Evolutionary conservation across 108 stramenopile genomes (phyloP), one percentile per base, ranked within the genome.

Genomic region (Cyclotella baltica): DNA sequence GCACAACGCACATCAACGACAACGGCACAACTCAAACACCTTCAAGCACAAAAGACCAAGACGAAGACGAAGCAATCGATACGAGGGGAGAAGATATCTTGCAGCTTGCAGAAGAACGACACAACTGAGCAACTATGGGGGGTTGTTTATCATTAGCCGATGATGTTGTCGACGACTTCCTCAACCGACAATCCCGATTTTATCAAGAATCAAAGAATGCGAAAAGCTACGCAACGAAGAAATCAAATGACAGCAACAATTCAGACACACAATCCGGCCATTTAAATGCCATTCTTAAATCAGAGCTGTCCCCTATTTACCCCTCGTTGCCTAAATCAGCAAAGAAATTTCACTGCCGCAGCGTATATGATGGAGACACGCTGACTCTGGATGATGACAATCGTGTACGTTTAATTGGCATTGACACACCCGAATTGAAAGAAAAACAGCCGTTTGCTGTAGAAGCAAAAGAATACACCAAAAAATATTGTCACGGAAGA

Each of bases 361-460:
- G 83, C 77, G 92, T 93, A 11, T 93, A 93, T 56, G 92, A 93
- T 65, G 92, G 92, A 25, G 92, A 93, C 66, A 93, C 92, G 0
- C 70, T 91, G 62, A 93, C 92, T 8, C 57, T 93, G 37, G 70
- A 68, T 27, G 85, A 90, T 61, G 85, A 81, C 43, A 70, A 77
- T 38, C 84, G 90, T 13, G 88, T 93, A 13, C 86, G 92, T 43
- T 76, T 93, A 22, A 29, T 93, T 13, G 92, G 92, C 18, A 86
- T 93, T 40, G 92, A 93, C 72, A 93, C 92, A 8, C 92, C 92
- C 11, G 92, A 93, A 70, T 55, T 93, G 52, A 90, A 90, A 72
- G 86, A 91, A 72, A 86, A 86, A n/a, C 87, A 93, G 67, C 83
- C 88, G 1, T 93, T 84, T 83, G 82, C 92, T 3, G 31, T 88